Percentiles rank a stretch among this genome's conserved stretches.
Conservation (phyloP, 2,329 filamentous ascomycete species). For the Thermothelomyces thermophilus region DNA sequence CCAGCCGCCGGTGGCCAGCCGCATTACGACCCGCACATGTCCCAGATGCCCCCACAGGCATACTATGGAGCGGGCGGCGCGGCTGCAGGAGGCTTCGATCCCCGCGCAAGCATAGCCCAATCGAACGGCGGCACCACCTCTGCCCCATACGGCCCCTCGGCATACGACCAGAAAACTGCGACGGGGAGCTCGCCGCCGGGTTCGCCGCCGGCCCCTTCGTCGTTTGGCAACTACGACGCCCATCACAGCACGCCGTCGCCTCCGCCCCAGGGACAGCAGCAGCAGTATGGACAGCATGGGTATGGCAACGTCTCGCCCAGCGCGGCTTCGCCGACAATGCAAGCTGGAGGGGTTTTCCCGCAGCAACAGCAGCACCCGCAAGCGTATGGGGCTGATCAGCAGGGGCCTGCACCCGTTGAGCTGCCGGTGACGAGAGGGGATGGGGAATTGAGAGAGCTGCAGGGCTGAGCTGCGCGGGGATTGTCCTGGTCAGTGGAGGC, state of each 20-base stretch:
- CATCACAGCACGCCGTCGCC: constrained; percentile 4
- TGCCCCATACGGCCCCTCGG: constrained; percentile 12
- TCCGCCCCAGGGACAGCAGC: constrained; percentile 1
- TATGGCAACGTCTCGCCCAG: constrained; percentile 3
- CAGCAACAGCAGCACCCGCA: constrained; percentile 7
- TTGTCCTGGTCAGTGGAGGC: constrained; percentile 13
- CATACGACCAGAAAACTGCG: neutral
- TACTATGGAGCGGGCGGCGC: neutral
- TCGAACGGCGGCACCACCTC: constrained; percentile 8
- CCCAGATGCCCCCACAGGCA: constrained; percentile 9
- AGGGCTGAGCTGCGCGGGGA: no score
- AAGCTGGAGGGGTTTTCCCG: no score
- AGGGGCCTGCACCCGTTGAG: constrained; percentile 24
- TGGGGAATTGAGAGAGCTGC: constrained; percentile 30
- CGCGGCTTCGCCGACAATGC: neutral
- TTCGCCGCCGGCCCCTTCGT: constrained; percentile 12
- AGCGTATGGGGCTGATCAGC: neutral
- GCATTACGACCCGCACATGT: constrained; percentile 9
- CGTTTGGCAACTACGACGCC: neutral
- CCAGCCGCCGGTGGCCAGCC: constrained; percentile 10
- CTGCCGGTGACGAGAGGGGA: constrained; percentile 28
- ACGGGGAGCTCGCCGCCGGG: neutral
- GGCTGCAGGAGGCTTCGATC: neutral
- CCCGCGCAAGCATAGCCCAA: constrained; percentile 4
- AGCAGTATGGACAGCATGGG: neutral